Evolutionary conservation across 306 rosid species (phyloP).

Genomic region (Vigna reflexopilosa): DNA sequence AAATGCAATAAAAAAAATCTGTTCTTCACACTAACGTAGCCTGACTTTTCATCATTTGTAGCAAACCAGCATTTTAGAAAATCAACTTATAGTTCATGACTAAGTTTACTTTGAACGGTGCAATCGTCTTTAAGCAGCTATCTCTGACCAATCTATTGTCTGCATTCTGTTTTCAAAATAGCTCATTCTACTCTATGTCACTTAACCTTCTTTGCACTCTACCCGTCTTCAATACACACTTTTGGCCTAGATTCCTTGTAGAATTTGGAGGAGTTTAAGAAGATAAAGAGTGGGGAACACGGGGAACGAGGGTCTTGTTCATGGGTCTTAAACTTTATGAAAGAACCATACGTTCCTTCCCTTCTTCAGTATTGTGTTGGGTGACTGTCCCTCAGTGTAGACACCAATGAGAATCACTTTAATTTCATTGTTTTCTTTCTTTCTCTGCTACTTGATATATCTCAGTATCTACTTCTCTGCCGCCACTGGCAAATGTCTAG

Average conservation of each 20-base stretch:
- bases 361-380: slow-evolving; percentile 20
- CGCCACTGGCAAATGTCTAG: slow-evolving; percentile 50
- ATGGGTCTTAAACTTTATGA: slow-evolving; percentile 37
- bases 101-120: slow-evolving; percentile 43
- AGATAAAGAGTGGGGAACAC: slow-evolving; percentile 16
- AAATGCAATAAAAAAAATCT: slow-evolving; percentile 23
- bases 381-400: slow-evolving; percentile 9
- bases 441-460: slow-evolving; percentile 30
- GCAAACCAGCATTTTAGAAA: slow-evolving; percentile 11
- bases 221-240: slow-evolving; percentile 14
- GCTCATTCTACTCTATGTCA: not conserved
- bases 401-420: slow-evolving; percentile 49
- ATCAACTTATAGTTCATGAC: slow-evolving; percentile 4
- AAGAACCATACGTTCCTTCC: slow-evolving; percentile 10
- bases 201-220: slow-evolving; percentile 15
- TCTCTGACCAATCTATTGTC: slow-evolving; percentile 29
- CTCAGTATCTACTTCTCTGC: slow-evolving; percentile 23
- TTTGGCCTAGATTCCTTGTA: not conserved
- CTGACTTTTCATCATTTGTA: slow-evolving; percentile 20
- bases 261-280: slow-evolving; percentile 3
- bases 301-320: slow-evolving; percentile 34
- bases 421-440: slow-evolving; percentile 44
- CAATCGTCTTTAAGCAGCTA: not conserved
- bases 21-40: not conserved
- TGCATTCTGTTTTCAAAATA: not conserved